phyloP scores from a whole-genome alignment of 768 basidiomycete genomes.

The Cubamyces lactineus region DNA sequence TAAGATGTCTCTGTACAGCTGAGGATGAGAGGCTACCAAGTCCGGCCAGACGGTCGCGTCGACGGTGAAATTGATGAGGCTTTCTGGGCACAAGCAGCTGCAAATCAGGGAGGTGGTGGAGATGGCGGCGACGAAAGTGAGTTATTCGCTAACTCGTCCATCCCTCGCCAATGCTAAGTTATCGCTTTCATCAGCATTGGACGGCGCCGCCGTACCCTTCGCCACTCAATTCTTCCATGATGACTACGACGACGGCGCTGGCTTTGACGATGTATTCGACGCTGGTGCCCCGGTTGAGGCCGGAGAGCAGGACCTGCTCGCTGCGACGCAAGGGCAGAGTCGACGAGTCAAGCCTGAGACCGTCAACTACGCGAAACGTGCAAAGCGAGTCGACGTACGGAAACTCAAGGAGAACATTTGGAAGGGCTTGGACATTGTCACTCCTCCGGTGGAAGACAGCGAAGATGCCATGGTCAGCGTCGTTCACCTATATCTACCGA shows the following conservation, averaged over 20 bases:
- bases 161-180: neutral
- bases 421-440: slow-evolving; percentile 84
- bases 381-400: slow-evolving; percentile 95
- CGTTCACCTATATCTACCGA: neutral
- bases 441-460: slow-evolving; percentile 44
- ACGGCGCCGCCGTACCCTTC: slow-evolving; percentile 73
- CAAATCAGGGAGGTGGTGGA: slow-evolving; percentile 62
- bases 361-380: slow-evolving; percentile 93
- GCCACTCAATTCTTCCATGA: slow-evolving; percentile 98
- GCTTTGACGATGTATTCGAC: slow-evolving; percentile 67
- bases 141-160: slow-evolving; percentile 30
- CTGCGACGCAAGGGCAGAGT: slow-evolving; percentile 74
- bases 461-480: slow-evolving; percentile 35
- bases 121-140: slow-evolving; percentile 68
- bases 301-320: slow-evolving; percentile 87
- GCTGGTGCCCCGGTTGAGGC: slow-evolving; percentile 48
- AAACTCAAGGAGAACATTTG: slow-evolving; percentile 98
- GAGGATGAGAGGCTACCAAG: slow-evolving; percentile 82
- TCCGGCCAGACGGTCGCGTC: slow-evolving; percentile 54
- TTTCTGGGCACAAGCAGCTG: slow-evolving; percentile 97
- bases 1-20: slow-evolving; percentile 51
- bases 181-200: slow-evolving; percentile 35
- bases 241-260: slow-evolving; percentile 65
- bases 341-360: slow-evolving; percentile 84
- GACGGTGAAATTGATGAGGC: slow-evolving; percentile 94